Evolutionary conservation across 106 monocot genomes (phyloP), one percentile per base, ranked within the genome.

Genomic region (Dendrobium nobile): DNA sequence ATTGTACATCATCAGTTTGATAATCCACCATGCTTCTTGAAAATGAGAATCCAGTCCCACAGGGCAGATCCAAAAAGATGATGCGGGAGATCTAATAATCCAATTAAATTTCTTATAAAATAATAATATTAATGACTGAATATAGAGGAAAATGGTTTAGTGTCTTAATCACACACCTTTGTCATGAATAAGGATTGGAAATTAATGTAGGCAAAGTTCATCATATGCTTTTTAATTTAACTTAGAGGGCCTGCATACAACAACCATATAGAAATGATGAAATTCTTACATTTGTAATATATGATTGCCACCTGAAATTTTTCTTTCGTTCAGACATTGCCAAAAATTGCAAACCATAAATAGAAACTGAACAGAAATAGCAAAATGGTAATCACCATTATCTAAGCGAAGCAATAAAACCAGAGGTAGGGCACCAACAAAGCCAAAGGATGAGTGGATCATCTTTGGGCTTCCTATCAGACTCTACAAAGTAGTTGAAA

Each of bases 401-500:
- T 90, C 88, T 15, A 78, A 85, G 61, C 54, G 17, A 93, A 51
- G 16, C 85, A 5, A n/a, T 33, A 27, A 93, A 75, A 26, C 48
- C 85, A 3, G 93, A 87, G 81, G 10, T 88, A 88, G 0, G 90
- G 88, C 90, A 1, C 93, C 93, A 4, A 81, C 76, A n/a, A 54
- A 93, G 80, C 90, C 90, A 93, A 24, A 91, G 4, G 55, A 93
- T 6, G 20, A 93, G 51, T 40, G 93, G 93, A 44, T 91, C 90
- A 33, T 90, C 82, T 16, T 11, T 22, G 5, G 93, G 90, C 31
- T 82, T 83, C 51, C 93, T 78, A 83, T 93, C 93, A 7, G 93
- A 93, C 65, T 80, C 75, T 5, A 85, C 58, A 78, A 93, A 93
- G 82, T 93, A 93, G 84, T 93, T 90, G 84, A n/a, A 93, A 93